Evolutionary conservation across 805 yeast species (phyloP).

Genomic region (Kluyveromyces siamensis): DNA sequence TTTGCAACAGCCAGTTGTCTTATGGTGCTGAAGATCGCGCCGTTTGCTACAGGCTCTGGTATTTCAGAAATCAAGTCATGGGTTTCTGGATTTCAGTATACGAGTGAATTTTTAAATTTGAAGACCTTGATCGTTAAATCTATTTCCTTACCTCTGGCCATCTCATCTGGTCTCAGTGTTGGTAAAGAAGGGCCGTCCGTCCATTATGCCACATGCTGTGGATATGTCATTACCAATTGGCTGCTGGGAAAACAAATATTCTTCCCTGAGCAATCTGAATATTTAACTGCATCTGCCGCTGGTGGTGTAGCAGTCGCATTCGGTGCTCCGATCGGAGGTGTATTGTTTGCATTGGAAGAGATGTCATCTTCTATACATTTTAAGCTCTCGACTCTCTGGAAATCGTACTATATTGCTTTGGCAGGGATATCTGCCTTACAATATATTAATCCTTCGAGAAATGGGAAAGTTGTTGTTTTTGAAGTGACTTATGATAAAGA

Average conservation of each 20-base stretch:
- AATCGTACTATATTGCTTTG: conserved; percentile 82
- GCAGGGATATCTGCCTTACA: conserved; percentile 79
- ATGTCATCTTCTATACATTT: conserved; percentile 58
- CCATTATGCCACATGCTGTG: conserved; percentile 97
- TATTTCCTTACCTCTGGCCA: conserved; percentile 77
- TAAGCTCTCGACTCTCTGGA: conserved; percentile 76
- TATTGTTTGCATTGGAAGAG: conserved; percentile 85
- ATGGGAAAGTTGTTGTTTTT: conserved; percentile 89
- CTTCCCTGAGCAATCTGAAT: conserved; percentile 27
- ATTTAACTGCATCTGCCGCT: conserved; percentile 81
- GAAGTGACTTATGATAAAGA: conserved; percentile 79
- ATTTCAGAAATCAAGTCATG: conserved; percentile 94
- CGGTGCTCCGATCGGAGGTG: conserved; percentile 96
- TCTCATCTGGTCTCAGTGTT: conserved; percentile 85
- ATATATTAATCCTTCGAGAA: conserved; percentile 80
- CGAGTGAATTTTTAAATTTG: conserved; percentile 67
- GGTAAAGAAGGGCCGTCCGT: conserved; percentile 99
- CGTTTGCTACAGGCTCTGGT: conserved; percentile 94
- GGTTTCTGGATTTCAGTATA: conserved; percentile 72
- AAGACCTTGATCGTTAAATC: conserved; percentile 68
- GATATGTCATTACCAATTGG: conserved; percentile 59
- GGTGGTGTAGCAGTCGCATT: conserved; percentile 99
- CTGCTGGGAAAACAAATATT: conserved; percentile 32
- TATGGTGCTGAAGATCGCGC: conserved; percentile 65
- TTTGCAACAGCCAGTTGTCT: conserved; percentile 61